These are phyloP conservation scores for Flaveria robusta DNA, from an alignment of 129 eudicot genomes.

Conservation along the genomic window DNA sequence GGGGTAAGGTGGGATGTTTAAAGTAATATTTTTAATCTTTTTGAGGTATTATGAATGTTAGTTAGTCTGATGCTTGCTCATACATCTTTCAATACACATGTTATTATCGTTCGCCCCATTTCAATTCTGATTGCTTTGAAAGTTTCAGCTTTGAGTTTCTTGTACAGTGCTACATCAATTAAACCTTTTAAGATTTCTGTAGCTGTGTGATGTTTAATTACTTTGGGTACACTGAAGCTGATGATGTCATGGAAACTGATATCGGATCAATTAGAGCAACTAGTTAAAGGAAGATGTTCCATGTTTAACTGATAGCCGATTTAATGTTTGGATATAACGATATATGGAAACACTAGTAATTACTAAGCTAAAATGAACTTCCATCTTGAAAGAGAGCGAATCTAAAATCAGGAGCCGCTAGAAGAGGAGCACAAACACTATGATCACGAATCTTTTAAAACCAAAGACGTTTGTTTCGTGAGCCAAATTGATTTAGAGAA, in stretches of 20 bases:
- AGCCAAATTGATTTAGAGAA: background rate
- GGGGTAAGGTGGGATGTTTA: background rate
- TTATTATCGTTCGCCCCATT: background rate
- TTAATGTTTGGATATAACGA: background rate
- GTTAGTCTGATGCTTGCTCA: background rate
- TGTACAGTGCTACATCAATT: background rate
- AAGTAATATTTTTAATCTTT: background rate
- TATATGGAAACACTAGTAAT: background rate
- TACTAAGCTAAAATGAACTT: background rate
- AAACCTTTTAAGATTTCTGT: background rate
- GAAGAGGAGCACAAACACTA: too few species aligned
- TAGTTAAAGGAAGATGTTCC: background rate
- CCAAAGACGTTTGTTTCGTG: background rate
- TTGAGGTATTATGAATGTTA: background rate
- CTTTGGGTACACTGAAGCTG: background rate
- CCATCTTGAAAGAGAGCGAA: background rate
- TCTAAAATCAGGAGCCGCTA: background rate
- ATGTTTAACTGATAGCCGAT: background rate
- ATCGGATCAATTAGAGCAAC: background rate
- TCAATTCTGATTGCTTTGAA: background rate
- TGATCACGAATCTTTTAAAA: too few species aligned
- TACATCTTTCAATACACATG: conserved; percentile 2
- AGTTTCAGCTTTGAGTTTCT: conserved; percentile 5
- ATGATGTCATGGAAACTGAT: background rate
- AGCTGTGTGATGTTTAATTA: background rate